These are phyloP conservation scores for Kluyveromyces starmeri DNA, from an alignment of 805 yeast genomes.

Conservation along the genomic window DNA sequence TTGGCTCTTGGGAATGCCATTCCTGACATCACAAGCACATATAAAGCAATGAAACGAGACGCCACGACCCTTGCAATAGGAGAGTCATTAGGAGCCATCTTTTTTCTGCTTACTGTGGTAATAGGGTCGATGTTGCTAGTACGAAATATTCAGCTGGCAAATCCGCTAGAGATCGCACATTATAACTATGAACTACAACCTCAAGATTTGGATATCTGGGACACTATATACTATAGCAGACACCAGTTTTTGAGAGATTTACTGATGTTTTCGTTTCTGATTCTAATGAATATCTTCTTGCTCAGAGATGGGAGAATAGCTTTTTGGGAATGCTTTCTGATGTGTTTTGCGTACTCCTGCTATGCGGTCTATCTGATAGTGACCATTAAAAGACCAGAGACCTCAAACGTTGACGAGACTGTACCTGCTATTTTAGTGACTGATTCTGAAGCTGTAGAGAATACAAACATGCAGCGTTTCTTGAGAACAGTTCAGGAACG, in stretches of 20 bases:
- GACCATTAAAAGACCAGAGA: constrained; percentile 12
- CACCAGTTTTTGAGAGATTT: constrained; percentile 52
- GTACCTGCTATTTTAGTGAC: background rate
- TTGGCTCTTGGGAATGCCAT: constrained; percentile 89
- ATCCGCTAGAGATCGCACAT: background rate
- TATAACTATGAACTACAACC: constrained; percentile 8
- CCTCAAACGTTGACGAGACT: constrained; percentile 1
- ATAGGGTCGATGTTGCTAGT: constrained; percentile 69
- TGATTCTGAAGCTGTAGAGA: background rate
- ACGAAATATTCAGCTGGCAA: constrained; percentile 50
- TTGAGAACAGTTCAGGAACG: constrained; percentile 2
- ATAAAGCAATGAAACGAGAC: constrained; percentile 66
- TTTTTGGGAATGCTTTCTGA: constrained; percentile 44
- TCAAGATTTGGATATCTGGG: constrained; percentile 5
- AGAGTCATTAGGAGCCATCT: constrained; percentile 85
- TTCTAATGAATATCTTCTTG: constrained; percentile 41
- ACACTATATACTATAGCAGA: constrained; percentile 25
- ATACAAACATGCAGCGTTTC: background rate
- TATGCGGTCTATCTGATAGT: constrained; percentile 47
- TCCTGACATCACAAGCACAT: constrained; percentile 82
- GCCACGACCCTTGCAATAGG: constrained; percentile 76
- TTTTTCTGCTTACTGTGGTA: constrained; percentile 71
- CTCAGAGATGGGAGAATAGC: constrained; percentile 48
- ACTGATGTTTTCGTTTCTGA: constrained; percentile 43
- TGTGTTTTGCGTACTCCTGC: constrained; percentile 46